Evolutionary conservation across 78 protist species (phyloP).

Genomic region (Polysphondylium violaceum): DNA sequence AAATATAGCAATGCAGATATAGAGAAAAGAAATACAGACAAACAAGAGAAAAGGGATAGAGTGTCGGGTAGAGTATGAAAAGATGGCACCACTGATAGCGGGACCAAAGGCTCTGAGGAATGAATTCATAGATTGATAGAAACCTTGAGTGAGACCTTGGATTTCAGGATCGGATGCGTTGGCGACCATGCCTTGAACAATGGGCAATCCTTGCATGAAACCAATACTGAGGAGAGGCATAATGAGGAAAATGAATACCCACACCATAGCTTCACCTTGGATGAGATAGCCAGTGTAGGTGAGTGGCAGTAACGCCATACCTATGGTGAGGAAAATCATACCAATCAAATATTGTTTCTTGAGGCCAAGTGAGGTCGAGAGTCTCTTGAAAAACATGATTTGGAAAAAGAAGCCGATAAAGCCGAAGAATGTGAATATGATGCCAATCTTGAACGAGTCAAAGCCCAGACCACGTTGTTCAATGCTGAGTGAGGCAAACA

Average conservation of each 20-base stretch:
- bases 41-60: conserved; percentile 23
- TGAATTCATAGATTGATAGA: conserved; percentile 41
- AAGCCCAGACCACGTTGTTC: conserved; percentile 30
- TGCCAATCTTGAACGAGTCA: conserved; percentile 28
- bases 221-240: conserved; percentile 57
- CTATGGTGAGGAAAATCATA: conserved; percentile 17
- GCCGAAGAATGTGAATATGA: conserved; percentile 45
- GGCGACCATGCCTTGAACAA: conserved; percentile 42
- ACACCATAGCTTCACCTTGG: conserved; percentile 47
- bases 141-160: conserved; percentile 70
- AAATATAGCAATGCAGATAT: conserved; percentile 28
- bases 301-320: conserved; percentile 73
- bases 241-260: conserved; percentile 14
- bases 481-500: conserved; percentile 7
- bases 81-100: conserved; percentile 55
- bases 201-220: conserved; percentile 64
- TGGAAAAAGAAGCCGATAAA: conserved; percentile 61
- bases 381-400: conserved; percentile 40
- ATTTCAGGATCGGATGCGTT: conserved; percentile 46
- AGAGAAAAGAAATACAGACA: background rate
- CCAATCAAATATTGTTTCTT: conserved; percentile 58
- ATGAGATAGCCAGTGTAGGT: conserved; percentile 28
- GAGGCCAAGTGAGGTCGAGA: conserved; percentile 32
- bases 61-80: background rate
- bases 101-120: conserved; percentile 72